These are phyloP conservation scores for Chloroidium sp. DNA, from an alignment of 163 green algal genomes.

Conservation along the genomic window DNA sequence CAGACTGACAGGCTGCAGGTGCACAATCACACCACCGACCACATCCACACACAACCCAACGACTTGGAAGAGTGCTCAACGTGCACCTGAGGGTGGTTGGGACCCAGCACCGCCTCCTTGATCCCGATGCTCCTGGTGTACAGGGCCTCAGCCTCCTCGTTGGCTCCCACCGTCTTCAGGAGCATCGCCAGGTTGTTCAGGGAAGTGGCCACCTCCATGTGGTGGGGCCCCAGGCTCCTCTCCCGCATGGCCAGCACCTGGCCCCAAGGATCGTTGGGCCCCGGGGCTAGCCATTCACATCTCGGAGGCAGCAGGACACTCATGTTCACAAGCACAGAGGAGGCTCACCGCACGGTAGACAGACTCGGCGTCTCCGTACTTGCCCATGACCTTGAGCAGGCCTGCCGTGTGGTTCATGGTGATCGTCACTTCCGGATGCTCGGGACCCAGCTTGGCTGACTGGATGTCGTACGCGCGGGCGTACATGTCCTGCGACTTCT, in stretches of 20 bases:
- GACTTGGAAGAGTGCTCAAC: not conserved
- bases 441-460: constrained; percentile 14
- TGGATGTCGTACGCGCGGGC: constrained; percentile 22
- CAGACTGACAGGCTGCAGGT: not conserved
- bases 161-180: constrained; percentile 15
- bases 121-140: constrained; percentile 22
- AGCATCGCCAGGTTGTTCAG: constrained; percentile 33
- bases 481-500: constrained; percentile 22
- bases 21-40: not conserved
- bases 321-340: not conserved
- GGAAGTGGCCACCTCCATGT: constrained; percentile 21
- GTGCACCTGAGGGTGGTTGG: constrained; percentile 23
- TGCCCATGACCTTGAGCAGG: constrained; percentile 22
- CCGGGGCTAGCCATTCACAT: too few species aligned
- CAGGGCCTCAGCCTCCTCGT: constrained; percentile 21
- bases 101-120: constrained; percentile 21
- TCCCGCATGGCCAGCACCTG: constrained; percentile 29
- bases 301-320: too few species aligned
- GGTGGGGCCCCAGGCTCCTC: constrained; percentile 20
- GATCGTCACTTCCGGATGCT: constrained; percentile 20
- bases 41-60: not conserved
- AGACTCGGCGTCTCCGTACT: constrained; percentile 18
- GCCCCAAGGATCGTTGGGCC: not conserved
- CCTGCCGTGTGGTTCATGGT: constrained; percentile 25
- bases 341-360: constrained; percentile 17